Evolutionary conservation across 2,329 filamentous ascomycete species (phyloP).

Genomic region (Fusarium sublunatum): DNA sequence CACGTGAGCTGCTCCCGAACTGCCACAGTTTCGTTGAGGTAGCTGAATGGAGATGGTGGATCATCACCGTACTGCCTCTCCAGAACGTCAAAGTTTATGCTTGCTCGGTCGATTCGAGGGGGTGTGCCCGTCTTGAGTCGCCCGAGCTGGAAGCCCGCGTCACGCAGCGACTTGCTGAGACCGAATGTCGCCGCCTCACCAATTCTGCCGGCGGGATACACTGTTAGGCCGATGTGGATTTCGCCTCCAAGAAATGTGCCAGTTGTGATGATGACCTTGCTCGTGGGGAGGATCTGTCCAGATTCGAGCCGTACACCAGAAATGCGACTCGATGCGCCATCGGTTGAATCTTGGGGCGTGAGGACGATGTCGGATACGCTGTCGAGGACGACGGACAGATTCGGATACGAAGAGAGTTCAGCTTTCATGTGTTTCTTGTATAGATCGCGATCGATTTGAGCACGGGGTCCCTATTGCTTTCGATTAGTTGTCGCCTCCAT

Average conservation of each 20-base stretch:
- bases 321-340: conserved; percentile 74
- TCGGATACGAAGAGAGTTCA: conserved; percentile 81
- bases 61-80: conserved; percentile 84
- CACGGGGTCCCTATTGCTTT: conserved; percentile 75
- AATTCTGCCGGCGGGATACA: conserved; percentile 88
- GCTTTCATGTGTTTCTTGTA: conserved; percentile 93
- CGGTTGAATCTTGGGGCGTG: conserved; percentile 56
- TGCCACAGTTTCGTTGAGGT: conserved; percentile 80
- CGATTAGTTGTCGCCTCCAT: conserved; percentile 3
- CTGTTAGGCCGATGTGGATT: conserved; percentile 91
- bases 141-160: conserved; percentile 89
- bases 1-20: conserved; percentile 88
- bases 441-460: conserved; percentile 91
- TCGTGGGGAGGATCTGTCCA: conserved; percentile 83
- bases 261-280: conserved; percentile 91
- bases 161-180: conserved; percentile 86
- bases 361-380: conserved; percentile 91
- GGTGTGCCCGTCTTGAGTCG: conserved; percentile 96
- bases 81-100: conserved; percentile 81
- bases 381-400: conserved; percentile 82
- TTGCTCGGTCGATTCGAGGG: conserved; percentile 82
- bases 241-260: conserved; percentile 96
- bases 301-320: conserved; percentile 88
- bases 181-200: conserved; percentile 94
- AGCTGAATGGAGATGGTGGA: conserved; percentile 90